A percentile compares a stretch with the other conserved stretches of the same genome.
These are phyloP conservation scores for Cytidiella melzeri DNA, from an alignment of 768 basidiomycete genomes.

Conservation along the genomic window DNA sequence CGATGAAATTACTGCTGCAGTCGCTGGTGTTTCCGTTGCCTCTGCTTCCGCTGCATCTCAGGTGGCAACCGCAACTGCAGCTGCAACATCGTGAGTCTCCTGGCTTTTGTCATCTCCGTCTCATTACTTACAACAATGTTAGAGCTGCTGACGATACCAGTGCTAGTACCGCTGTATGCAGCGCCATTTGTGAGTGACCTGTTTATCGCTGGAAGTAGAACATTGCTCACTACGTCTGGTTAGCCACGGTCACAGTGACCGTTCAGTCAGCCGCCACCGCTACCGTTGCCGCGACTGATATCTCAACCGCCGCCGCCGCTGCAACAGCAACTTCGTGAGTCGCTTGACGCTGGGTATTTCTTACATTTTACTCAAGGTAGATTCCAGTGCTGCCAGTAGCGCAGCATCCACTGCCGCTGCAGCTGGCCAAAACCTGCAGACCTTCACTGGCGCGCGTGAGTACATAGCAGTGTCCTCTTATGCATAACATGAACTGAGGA, in stretches of 20 bases:
- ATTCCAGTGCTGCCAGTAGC: conserved; percentile 11
- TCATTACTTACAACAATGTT: too few relatives aligned
- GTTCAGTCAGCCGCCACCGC: conserved; percentile 1
- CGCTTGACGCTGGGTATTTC: too few relatives aligned
- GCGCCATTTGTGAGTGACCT: too few relatives aligned
- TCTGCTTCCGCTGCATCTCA: not conserved
- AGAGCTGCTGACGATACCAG: too few relatives aligned
- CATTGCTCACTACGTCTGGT: not conserved
- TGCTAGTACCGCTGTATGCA: too few relatives aligned
- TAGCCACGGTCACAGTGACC: conserved; percentile 6
- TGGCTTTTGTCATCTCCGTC: too few relatives aligned
- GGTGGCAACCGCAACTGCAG: conserved; percentile 1
- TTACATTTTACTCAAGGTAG: not conserved
- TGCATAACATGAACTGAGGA: too few relatives aligned
- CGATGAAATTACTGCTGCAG: conserved; percentile 52
- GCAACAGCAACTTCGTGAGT: conserved; percentile 3
- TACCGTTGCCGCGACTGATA: not conserved
- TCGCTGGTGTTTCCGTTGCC: conserved; percentile 22
- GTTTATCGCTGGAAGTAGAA: too few relatives aligned
- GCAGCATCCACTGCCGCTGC: conserved; percentile 12
- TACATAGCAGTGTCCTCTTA: too few relatives aligned
- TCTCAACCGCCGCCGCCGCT: conserved; percentile 11
- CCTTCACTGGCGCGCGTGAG: conserved; percentile 44
- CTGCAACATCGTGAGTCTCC: not conserved
- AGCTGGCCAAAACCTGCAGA: conserved; percentile 37